These are phyloP conservation scores for Talaromyces sp. DNA, from an alignment of 2,329 filamentous ascomycete genomes.

Conservation along the genomic window DNA sequence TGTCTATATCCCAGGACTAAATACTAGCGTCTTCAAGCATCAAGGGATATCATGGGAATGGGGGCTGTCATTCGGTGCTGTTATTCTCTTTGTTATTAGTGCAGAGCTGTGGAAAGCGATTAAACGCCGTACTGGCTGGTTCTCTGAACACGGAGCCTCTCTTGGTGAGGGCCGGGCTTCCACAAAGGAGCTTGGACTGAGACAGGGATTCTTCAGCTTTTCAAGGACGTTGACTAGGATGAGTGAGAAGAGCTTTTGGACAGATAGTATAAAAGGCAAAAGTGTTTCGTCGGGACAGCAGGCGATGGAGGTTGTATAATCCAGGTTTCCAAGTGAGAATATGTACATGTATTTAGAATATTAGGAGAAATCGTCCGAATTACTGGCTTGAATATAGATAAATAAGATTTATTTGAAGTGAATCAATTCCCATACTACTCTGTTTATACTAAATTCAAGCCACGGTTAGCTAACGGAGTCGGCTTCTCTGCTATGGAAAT, in stretches of 20 bases:
- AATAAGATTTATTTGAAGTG: background rate
- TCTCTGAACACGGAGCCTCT: slow-evolving; percentile 3
- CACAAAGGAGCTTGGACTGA: slow-evolving; percentile 9
- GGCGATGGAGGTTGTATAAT: background rate
- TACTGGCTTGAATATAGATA: background rate
- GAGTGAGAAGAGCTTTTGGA: slow-evolving; percentile 6
- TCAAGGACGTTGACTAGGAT: slow-evolving; percentile 4
- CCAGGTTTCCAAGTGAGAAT: background rate
- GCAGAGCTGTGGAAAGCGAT: slow-evolving; percentile 63
- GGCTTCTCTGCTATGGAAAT: too few species aligned
- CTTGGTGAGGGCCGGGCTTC: background rate
- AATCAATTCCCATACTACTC: background rate
- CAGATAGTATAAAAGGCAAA: slow-evolving; percentile 2
- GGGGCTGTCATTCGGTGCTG: slow-evolving; percentile 60
- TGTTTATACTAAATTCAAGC: too few species aligned
- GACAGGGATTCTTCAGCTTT: slow-evolving; percentile 9
- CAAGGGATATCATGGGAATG: slow-evolving; percentile 63
- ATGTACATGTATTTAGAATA: background rate
- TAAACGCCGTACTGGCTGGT: slow-evolving; percentile 52
- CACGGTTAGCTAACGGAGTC: too few species aligned
- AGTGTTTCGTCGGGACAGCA: background rate
- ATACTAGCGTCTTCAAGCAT: slow-evolving; percentile 61
- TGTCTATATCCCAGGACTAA: slow-evolving; percentile 64
- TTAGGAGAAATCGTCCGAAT: background rate
- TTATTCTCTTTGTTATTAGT: slow-evolving; percentile 58